Percentiles rank a stretch among this genome's conserved stretches.
Evolutionary conservation across 139 green algal genomes (phyloP).

Genomic region (Chlamydomonas sp.): DNA sequence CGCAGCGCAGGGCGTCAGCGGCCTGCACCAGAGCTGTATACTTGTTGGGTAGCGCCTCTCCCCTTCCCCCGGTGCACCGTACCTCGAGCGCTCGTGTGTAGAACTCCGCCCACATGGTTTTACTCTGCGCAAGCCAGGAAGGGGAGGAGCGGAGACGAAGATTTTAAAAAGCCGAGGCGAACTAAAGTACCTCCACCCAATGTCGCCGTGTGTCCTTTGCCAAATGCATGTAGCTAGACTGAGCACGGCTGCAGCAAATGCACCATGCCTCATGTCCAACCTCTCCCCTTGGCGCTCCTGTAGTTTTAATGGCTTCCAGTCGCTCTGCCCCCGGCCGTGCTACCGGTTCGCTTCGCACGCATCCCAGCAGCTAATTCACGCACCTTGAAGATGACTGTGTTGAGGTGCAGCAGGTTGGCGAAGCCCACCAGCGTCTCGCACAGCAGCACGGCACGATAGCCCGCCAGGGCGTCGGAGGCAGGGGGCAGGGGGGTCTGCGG

Average conservation of each 20-base stretch:
- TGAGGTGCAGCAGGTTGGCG: conserved; percentile 28
- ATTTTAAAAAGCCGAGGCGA: neutral
- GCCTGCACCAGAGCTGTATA: neutral
- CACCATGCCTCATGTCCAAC: too few species aligned
- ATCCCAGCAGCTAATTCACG: neutral
- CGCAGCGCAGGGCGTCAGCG: neutral
- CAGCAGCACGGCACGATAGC: neutral
- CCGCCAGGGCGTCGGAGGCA: neutral
- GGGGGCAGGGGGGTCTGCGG: neutral
- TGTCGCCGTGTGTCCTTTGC: neutral
- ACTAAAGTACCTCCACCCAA: neutral
- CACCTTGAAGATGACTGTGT: conserved; percentile 32
- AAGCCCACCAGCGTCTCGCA: conserved; percentile 19
- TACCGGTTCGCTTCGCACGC: neutral
- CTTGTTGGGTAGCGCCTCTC: neutral
- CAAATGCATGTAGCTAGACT: too few species aligned
- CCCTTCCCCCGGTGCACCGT: neutral
- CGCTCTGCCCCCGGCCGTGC: neutral
- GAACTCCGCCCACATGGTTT: conserved; percentile 24
- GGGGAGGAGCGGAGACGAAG: too few species aligned
- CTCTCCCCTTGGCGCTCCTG: too few species aligned
- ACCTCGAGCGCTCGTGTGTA: conserved; percentile 20
- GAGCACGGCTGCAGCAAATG: too few species aligned
- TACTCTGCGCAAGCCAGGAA: neutral
- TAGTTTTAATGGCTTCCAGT: too few species aligned